Conservation (phyloP, 306 rosid species). For the Trifolium fragiferum region DNA sequence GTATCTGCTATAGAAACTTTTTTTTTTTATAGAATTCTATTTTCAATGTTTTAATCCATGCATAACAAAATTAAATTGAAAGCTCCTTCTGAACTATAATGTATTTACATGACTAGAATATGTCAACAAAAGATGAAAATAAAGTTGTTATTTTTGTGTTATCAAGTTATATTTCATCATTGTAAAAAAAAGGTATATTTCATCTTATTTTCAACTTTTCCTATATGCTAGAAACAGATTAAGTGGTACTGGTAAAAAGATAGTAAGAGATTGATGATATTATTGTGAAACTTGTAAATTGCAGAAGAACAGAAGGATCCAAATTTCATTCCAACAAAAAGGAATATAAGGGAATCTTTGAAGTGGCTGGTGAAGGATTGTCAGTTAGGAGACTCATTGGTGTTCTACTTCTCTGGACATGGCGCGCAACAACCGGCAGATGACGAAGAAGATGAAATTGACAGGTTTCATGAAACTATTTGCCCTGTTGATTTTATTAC, state of each 20-base stretch:
- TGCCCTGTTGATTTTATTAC: slow-evolving; percentile 69
- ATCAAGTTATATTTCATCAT: neutral
- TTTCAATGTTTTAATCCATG: neutral
- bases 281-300: slow-evolving; percentile 18
- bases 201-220: neutral
- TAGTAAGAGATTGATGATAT: slow-evolving; percentile 16
- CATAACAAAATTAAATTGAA: neutral
- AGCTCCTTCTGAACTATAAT: neutral
- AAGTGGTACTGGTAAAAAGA: neutral
- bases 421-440: slow-evolving; percentile 61
- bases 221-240: neutral
- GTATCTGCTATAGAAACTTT: slow-evolving; percentile 42
- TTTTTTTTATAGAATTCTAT: neutral
- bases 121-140: neutral
- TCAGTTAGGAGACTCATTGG: slow-evolving; percentile 58
- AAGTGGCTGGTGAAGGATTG: slow-evolving; percentile 76
- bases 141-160: neutral
- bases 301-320: slow-evolving; percentile 49
- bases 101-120: neutral
- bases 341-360: slow-evolving; percentile 58
- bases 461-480: slow-evolving; percentile 66
- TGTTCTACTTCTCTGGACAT: slow-evolving; percentile 86
- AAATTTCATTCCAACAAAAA: slow-evolving; percentile 61
- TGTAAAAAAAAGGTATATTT: too few species aligned
- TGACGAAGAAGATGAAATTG: slow-evolving; percentile 56